A percentile compares a stretch with the other conserved stretches of the same genome.
These are phyloP conservation scores for Blastobotrys ciferrii DNA, from an alignment of 1,139 yeast species.

Conservation along the genomic window DNA sequence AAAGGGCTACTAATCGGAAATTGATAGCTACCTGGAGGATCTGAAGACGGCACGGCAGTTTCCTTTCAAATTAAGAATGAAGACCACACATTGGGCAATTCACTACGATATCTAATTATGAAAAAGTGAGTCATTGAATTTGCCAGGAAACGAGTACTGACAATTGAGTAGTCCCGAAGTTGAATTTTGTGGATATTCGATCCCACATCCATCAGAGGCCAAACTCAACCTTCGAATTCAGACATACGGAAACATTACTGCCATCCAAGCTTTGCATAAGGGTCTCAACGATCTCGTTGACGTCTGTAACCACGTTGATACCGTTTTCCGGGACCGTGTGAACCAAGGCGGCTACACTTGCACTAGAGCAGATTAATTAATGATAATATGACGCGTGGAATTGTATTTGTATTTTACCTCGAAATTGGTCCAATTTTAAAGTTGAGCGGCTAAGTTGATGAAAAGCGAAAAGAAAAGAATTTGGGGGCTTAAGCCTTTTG, in stretches of 20 bases:
- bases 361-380: neutral
- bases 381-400: no score
- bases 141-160: no score
- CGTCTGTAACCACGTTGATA: conserved; percentile 80
- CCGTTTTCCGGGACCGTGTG: conserved; percentile 51
- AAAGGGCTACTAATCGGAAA: neutral
- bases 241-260: conserved; percentile 82
- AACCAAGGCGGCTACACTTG: conserved; percentile 13
- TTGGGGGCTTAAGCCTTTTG: no score
- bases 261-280: conserved; percentile 88
- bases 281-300: conserved; percentile 85
- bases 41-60: conserved; percentile 93
- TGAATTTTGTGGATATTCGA: conserved; percentile 96
- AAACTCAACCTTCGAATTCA: conserved; percentile 88
- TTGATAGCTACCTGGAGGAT: conserved; percentile 73
- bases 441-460: no score
- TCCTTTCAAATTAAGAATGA: conserved; percentile 90
- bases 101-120: conserved; percentile 90
- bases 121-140: conserved; percentile 61
- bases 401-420: no score
- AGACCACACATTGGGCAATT: conserved; percentile 94
- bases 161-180: conserved; percentile 70
- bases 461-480: no score
- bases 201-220: conserved; percentile 97
- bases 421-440: no score